These are phyloP conservation scores for Rutstroemia sydowiana DNA, from an alignment of 2,329 filamentous ascomycete species.

Conservation along the genomic window DNA sequence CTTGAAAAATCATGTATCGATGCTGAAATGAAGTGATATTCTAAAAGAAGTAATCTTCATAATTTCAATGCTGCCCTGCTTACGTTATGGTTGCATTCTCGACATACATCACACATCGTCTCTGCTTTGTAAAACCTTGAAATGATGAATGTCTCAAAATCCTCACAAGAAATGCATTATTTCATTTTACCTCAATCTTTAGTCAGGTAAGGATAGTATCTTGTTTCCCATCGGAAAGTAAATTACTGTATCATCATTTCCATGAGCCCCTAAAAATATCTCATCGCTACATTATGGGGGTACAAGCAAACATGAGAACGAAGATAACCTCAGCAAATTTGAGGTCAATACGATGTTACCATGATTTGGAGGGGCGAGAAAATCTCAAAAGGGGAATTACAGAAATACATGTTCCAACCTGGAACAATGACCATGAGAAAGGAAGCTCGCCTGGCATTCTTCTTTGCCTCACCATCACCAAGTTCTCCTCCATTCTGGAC, in stretches of 20 bases:
- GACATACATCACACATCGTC: neutral
- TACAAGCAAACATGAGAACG: neutral
- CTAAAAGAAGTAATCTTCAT: neutral
- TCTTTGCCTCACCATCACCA: neutral
- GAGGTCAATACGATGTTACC: neutral
- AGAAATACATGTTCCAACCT: neutral
- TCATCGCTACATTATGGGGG: neutral
- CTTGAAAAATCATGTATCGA: neutral
- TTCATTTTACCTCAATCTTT: neutral
- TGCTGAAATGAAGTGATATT: neutral
- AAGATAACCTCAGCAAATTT: neutral
- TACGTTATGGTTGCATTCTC: neutral
- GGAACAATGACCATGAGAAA: neutral
- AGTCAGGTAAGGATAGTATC: slow-evolving; percentile 4
- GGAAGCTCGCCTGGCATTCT: too few relatives aligned
- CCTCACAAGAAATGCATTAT: slow-evolving; percentile 1
- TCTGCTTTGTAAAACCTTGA: slow-evolving; percentile 1
- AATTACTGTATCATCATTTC: neutral
- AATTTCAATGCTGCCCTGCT: neutral
- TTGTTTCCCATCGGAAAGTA: neutral
- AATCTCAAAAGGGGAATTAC: neutral
- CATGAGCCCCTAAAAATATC: neutral
- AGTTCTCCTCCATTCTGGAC: neutral
- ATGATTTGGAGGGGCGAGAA: neutral
- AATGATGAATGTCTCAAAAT: slow-evolving; percentile 6